Evolutionary conservation across 371 early-diverging fungal species (phyloP), one percentile per base, ranked within the genome.

Genomic region (Dichotomocladium elegans): DNA sequence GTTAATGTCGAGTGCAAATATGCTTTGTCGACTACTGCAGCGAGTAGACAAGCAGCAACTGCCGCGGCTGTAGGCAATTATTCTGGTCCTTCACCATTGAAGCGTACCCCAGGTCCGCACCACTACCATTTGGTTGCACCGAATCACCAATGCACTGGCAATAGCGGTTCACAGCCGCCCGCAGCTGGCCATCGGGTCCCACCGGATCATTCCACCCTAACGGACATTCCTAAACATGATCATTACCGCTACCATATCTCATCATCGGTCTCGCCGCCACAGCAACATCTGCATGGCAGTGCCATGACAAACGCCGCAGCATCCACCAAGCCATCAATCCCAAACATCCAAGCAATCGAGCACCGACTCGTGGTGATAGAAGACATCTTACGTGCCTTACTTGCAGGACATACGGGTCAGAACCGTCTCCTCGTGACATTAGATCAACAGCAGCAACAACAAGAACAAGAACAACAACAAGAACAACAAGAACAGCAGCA

Each of bases 1-100:
- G 58, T 67, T 27, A 58, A 60, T 34, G 55, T 65, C 14, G 60
- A 62, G 19, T 73, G 73, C 53, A 56, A 59, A 37, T 73, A 73
- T 34, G 53, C 64, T 10, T 51, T 29, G 19, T 34, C 49, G 26
- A 25, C 49, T 15, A 31, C 49, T 12, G 34, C 31, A 21, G 35
- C 35, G 8, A 17, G 25, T 8, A 48, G 27, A 44, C n/a, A n/a
- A n/a, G n/a, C n/a, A n/a, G n/a, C n/a, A n/a, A n/a, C n/a, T n/a
- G n/a, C n/a, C n/a, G n/a, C n/a, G n/a, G n/a, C n/a, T n/a, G n/a
- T n/a, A n/a, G n/a, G n/a, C n/a, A n/a, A n/a, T n/a, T n/a, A n/a
- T n/a, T n/a, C n/a, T n/a, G n/a, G n/a, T n/a, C n/a, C n/a, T 9
- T 14, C 41, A 41, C 2, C 41, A 41, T n/a, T n/a, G n/a, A n/a